Conservation (phyloP, 345 rosid species). For the Boechera retrofracta region DNA sequence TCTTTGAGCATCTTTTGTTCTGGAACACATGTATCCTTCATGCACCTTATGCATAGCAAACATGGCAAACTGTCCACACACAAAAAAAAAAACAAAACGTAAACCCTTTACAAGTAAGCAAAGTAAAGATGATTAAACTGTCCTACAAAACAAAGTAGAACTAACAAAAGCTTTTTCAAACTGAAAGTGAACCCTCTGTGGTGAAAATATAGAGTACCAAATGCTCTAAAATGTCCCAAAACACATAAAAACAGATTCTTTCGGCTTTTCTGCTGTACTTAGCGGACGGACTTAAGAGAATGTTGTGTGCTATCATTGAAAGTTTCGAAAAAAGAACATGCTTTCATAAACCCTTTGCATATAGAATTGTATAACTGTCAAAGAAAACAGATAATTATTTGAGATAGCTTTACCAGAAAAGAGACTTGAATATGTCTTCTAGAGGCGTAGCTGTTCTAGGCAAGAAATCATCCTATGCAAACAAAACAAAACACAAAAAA, state of each 20-base stretch:
- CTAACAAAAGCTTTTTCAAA: constrained; percentile 9
- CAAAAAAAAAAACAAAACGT: background rate
- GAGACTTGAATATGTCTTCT: constrained; percentile 98
- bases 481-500: background rate
- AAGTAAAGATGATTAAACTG: background rate
- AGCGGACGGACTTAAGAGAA: background rate
- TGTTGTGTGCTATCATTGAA: background rate
- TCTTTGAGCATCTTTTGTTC: constrained; percentile 90
- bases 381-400: background rate
- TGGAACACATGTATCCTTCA: constrained; percentile 92
- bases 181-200: background rate
- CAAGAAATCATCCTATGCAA: constrained; percentile 89
- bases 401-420: constrained; percentile 73
- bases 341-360: background rate
- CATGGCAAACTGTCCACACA: constrained; percentile 82
- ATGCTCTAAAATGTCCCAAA: background rate
- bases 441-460: constrained; percentile 94
- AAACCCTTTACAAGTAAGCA: constrained; percentile 15
- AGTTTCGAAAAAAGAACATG: background rate
- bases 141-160: background rate
- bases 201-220: constrained; percentile 5
- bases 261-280: background rate
- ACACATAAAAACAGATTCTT: background rate
- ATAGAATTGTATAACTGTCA: constrained; percentile 1
- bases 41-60: constrained; percentile 77